Conservation (phyloP, 2,329 filamentous ascomycete species). For the Calonectria ilicicola region DNA sequence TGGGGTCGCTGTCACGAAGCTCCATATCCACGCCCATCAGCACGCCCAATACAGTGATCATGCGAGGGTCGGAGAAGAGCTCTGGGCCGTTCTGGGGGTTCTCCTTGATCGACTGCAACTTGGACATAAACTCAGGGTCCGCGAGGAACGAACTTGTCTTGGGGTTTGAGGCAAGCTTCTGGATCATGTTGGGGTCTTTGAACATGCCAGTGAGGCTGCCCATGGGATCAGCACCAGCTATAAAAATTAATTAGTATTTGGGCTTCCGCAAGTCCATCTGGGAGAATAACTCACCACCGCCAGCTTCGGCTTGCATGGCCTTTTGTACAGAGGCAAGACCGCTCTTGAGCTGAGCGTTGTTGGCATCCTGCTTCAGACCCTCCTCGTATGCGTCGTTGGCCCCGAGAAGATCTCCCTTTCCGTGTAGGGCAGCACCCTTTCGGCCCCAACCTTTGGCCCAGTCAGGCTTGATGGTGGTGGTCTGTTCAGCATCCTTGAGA, state of each 20-base stretch:
- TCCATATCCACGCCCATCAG: conserved; percentile 93
- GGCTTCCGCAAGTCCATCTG: background rate
- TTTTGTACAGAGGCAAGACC: conserved; percentile 87
- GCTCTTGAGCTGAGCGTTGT: conserved; percentile 92
- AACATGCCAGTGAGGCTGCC: conserved; percentile 93
- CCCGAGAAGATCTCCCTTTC: conserved; percentile 84
- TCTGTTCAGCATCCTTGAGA: conserved; percentile 91
- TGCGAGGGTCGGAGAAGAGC: conserved; percentile 88
- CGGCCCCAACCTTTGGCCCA: conserved; percentile 98
- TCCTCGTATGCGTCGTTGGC: conserved; percentile 93
- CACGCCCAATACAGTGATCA: conserved; percentile 94
- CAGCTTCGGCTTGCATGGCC: conserved; percentile 76
- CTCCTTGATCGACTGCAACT: conserved; percentile 82
- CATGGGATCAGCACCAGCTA: conserved; percentile 68
- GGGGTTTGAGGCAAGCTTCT: conserved; percentile 93
- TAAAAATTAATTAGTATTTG: conserved; percentile 24
- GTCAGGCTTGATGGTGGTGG: conserved; percentile 93
- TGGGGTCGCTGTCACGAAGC: conserved; percentile 52
- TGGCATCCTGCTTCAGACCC: conserved; percentile 92
- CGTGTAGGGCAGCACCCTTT: conserved; percentile 92
- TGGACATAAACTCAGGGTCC: conserved; percentile 89
- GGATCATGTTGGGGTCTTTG: conserved; percentile 88
- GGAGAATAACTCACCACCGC: conserved; percentile 34
- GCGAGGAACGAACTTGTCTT: conserved; percentile 88
- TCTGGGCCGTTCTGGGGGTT: conserved; percentile 85